Evolutionary conservation across 2,329 filamentous ascomycete genomes (phyloP).

Genomic region (Cercospora nicotianae): DNA sequence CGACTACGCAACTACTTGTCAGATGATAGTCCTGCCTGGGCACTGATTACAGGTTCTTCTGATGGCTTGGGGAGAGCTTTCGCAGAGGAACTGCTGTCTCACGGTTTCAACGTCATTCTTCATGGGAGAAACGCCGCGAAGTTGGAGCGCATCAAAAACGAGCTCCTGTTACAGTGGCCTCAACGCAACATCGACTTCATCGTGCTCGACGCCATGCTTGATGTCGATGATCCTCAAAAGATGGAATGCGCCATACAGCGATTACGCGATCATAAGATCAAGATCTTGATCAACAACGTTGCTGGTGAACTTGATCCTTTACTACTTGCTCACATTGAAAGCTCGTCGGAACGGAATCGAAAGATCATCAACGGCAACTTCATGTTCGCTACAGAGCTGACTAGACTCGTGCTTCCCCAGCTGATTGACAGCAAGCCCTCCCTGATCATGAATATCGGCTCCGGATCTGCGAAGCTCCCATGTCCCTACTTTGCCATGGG

Average conservation of each 20-base stretch:
- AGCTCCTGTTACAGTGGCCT: conserved; percentile 46
- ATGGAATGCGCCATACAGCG: background rate
- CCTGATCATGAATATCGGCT: conserved; percentile 41
- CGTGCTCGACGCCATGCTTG: conserved; percentile 45
- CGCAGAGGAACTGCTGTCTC: conserved; percentile 49
- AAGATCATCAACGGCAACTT: conserved; percentile 48
- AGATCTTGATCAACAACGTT: conserved; percentile 58
- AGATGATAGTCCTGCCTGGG: conserved; percentile 5
- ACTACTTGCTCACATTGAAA: conserved; percentile 5
- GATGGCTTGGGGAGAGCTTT: conserved; percentile 56
- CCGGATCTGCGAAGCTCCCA: conserved; percentile 48
- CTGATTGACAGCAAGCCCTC: conserved; percentile 44
- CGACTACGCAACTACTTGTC: conserved; percentile 2
- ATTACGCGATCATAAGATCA: conserved; percentile 40
- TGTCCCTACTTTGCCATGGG: conserved; percentile 52
- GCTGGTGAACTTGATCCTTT: conserved; percentile 40
- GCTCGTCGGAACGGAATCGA: conserved; percentile 2
- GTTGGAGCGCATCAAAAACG: conserved; percentile 42
- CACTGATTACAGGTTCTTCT: conserved; percentile 50
- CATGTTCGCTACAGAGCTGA: conserved; percentile 52
- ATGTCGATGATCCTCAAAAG: conserved; percentile 29
- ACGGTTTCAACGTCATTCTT: conserved; percentile 56
- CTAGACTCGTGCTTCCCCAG: conserved; percentile 46
- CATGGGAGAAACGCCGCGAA: conserved; percentile 55
- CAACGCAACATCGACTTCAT: conserved; percentile 42